Evolutionary conservation across 768 basidiomycete genomes (phyloP), one percentile per base, ranked within the genome.

Genomic region (Collybiopsis luxurians): DNA sequence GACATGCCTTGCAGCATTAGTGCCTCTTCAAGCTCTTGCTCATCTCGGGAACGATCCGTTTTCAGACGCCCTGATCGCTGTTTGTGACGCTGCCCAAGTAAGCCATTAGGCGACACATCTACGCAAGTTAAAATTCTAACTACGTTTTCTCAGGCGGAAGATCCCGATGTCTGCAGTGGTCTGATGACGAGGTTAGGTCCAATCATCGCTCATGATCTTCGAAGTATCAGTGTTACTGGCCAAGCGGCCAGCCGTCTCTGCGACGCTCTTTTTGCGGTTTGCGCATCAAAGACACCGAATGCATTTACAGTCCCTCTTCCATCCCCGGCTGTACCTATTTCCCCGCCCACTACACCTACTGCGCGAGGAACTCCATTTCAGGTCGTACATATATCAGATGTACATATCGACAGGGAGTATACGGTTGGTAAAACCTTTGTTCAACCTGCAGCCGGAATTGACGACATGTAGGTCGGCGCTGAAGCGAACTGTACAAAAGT

Each of bases 381-480:
- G 50, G 68, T 75, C 9, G 68, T 70, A 9, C 75, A 77, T 52
- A 62, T 77, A 39, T 71, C 69, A 47, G 75, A 77, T 57, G 71
- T 75, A 17, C 75, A 77, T 53, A 73, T 77, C 39, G 75, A 75
- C 53, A 64, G 71, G 11, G 40, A 66, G 15, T 75, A 77, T 58
- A 66, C 65, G 2, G 71, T 72, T 47, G 34, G 66, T n/a, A 60
- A 12, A 9, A 38, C 23, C 4, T 7, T 24, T 19, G 23, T 45
- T 9, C n/a, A 31, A 21, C 19, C 23, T 40, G 38, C n/a, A 13
- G 2, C 44, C 9, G n/a, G 17, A 19, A 42, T 36, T 43, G n/a
- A 19, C 46, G 19, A 43, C 0, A 6, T 38, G 12, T 51, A 73
- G 72, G 60, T 66, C 17, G 74, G 73, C 12, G 52, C 73, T 1